Evolutionary conservation across 176 grass and related monocot species (phyloP), one percentile per base, ranked within the genome.

Genomic region (Juncus effusus): DNA sequence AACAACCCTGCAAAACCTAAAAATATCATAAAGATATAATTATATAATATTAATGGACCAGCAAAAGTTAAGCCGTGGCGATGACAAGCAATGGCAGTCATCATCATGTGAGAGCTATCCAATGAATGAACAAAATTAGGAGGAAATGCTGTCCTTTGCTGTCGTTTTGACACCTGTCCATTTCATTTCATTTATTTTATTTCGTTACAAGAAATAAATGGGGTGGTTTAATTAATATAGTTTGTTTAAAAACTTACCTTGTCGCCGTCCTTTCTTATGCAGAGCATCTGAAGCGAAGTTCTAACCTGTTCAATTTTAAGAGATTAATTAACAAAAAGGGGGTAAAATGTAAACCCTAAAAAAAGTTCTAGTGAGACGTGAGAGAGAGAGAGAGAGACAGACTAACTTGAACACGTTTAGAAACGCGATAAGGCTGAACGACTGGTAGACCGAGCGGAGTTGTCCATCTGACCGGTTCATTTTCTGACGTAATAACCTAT

Each of bases 41-140:
- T 51, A 19, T 56, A n/a, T 13, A 63, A 15, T 64, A 45, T 9
- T n/a, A 38, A 41, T 56, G 50, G 56, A 94, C 90, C 90, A 74
- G 93, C 93, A 77, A 97, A 97, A 77, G 87, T 83, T 80, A 97
- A 82, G 62, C 82, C 88, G 1, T 79, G 65, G 77, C 85, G 77
- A 62, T 81, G 90, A 82, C 93, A 97, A 42, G 93, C 83, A 69
- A 83, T 86, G 6, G 93, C 93, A 41, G 93, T 97, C 93, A 97
- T 89, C 93, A 97, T 97, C 93, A 97, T 97, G 78, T 97, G 93
- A 64, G 93, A 92, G 83, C 93, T 86, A 81, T 97, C 93, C 57
- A 97, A 80, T 38, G 93, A 97, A 64, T 97, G 93, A 11, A 97
- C 82, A 79, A 92, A 97, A 84, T 97, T 97, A 1, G 93, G 93